phyloP scores from a whole-genome alignment of 306 rosid species.

The Malus sylvestris region DNA sequence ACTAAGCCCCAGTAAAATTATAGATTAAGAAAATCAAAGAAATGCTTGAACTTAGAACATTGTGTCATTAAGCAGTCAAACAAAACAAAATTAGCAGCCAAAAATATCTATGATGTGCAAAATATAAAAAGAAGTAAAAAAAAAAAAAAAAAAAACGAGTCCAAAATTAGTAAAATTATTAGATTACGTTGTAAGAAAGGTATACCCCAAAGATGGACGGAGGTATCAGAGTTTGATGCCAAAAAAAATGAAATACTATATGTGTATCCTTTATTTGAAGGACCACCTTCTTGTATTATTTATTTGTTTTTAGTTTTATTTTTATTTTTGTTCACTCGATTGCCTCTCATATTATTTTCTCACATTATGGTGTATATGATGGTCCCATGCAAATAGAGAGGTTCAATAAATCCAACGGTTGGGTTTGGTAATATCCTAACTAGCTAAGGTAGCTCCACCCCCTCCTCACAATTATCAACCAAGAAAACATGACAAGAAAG shows the following conservation, averaged over 20 bases:
- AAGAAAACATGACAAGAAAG: neutral
- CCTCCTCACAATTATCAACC: neutral
- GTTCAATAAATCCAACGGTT: neutral
- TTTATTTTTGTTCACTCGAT: too few relatives aligned
- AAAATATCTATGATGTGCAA: neutral
- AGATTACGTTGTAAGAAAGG: neutral
- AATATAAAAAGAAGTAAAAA: neutral
- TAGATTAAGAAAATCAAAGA: neutral
- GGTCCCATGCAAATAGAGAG: neutral
- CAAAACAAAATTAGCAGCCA: neutral
- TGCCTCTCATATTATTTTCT: neutral
- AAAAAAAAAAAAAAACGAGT: too few relatives aligned
- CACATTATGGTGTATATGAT: neutral
- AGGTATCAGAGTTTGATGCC: neutral
- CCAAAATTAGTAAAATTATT: neutral
- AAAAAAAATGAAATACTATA: neutral
- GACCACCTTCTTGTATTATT: neutral
- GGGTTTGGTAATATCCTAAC: too few relatives aligned
- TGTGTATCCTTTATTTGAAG: neutral
- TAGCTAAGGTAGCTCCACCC: too few relatives aligned
- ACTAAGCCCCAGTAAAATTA: neutral
- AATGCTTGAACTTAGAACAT: neutral
- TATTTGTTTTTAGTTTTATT: neutral
- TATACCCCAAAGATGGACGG: neutral
- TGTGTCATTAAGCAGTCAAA: neutral